Evolutionary conservation across 2,329 filamentous ascomycete genomes (phyloP), one percentile per base, ranked within the genome.

Genomic region (Aspergillus carbonarius): DNA sequence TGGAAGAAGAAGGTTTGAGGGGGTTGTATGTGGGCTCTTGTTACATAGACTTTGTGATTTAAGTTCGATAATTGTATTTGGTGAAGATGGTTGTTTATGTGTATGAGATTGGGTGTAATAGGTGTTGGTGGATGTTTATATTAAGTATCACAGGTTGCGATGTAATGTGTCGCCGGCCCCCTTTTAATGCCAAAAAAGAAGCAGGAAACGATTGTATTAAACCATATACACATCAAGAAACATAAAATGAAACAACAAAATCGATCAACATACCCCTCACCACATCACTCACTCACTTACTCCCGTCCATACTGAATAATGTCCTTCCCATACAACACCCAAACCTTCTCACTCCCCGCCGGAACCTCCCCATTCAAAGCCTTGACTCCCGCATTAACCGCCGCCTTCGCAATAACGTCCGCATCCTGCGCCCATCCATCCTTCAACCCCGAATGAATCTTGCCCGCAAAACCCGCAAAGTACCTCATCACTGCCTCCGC

Each of bases 391-490:
- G 73, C 70, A 55, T 68, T 74, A 7, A 76, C 71, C 12, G 70
- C 71, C 9, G 73, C 70, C 46, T 80, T 78, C 74, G 72, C 80
- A 75, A 96, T 91, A 34, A 89, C 84, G 57, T 87, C 83, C 5
- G 85, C 86, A 53, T 95, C 90, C 77, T 95, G 90, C 1, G 86
- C 90, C 74, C 90, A 82, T 6, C 72, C 76, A 69, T 96, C 86
- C 76, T 86, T 86, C 61, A 87, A 66, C 49, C 67, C 61, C 6
- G 79, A 81, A 57, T 77, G 71, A 2, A 92, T 32, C 60, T 73
- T 76, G 3, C 86, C 86, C 54, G 89, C 59, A 13, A 79, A 79
- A 3, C 77, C 79, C 1, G 88, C 84, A 39, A 90, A 23, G 44
- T 76, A 78, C 64, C 84, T 79, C 1, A 88, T 5, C 5, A 85